Base-by-base conservation (phyloP, 1,139 yeast genomes). In the Candida sp. region DNA sequence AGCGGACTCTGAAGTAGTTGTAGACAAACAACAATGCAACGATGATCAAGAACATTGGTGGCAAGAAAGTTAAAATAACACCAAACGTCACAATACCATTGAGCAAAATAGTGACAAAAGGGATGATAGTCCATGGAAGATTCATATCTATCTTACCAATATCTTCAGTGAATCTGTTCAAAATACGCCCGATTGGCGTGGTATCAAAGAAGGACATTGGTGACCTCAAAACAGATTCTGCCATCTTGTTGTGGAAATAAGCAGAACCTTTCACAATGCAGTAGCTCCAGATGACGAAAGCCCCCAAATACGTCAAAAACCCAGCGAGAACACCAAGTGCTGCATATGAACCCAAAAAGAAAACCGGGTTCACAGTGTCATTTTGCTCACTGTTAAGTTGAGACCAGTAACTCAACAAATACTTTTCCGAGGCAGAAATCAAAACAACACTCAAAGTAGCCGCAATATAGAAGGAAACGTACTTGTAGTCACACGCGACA, bases 121-220 rank as follows among this genome's bases (percentile, higher is more conserved):
- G 60, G 33, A 68, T 63, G 32, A 69, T 58, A 12, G 62, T 55
- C 77, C 77, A 73, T 44, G 72, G 65, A n/a, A 73, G 58, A 37
- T 66, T 66, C 49, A 60, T 62, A 55, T 74, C 80, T 48, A 75
- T 63, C 8, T 63, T 63, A 30, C 65, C 63, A 33, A 74, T 69
- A 54, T 75, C 77, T 45, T 73, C 74, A 5, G 78, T 63, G 54
- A 72, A 74, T 55, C 79, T 65, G 54, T 73, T 73, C 62, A 72
- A 66, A 43, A 74, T 70, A 54, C 78, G 58, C 1, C 77, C 79
- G 28, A 69, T 62, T n/a, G 80, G 80, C 0, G 78, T 74, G 11
- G 79, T 74, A 52, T 75, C 80, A 53, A 74, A 75, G 54, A 73
- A 74, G 2, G 75, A 68, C 80, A 75, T 75, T 38, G 80, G 80